Base-by-base conservation (phyloP, 805 yeast species). In the Cephaloascus albidus region DNA sequence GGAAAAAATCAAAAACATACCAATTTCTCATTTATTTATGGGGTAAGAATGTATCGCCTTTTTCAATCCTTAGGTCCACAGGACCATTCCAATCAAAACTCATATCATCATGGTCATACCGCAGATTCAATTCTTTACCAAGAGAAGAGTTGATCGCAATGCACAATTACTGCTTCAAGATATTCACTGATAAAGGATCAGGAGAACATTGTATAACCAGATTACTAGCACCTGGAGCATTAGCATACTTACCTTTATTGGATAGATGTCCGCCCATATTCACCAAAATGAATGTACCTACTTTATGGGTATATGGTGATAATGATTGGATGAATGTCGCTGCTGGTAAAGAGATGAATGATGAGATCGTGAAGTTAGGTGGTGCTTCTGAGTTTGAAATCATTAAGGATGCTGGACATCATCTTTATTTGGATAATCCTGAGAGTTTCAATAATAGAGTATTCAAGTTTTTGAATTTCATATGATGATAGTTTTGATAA, bases 401-500 rank as follows among this genome's bases (percentile, higher is more conserved):
- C 2, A 45, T 72, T 20, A 52, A 60, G 6, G 53, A 61, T 31
- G 73, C 79, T 5, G 80, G 80, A 3, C 81, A 74, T 46, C 81
- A 74, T 53, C 52, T 74, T 20, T 74, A 74, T 50, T 53, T 73
- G 38, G 81, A 74, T 51, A 74, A 74, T 43, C 65, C 73, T 4
- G 26, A 34, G 3, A 59, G 50, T 14, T 60, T 60, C 38, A 53
- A 58, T 36, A 33, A 42, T 5, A 48, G 47, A 30, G 58, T 60
- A 4, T 18, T 45, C 8, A 47, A 49, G 26, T 60, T 60, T 36
- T 3, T 48, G 49, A 47, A 47, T 16, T 31, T 31, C 17, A 15
- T 10, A 8, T 31, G 14, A 16, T 31, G n/a, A n/a, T n/a, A n/a
- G n/a, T n/a, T n/a, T n/a, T n/a, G n/a, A n/a, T n/a, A n/a, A n/a